These are phyloP conservation scores for Ceriops decandra DNA, from an alignment of 345 rosid genomes.

Conservation along the genomic window DNA sequence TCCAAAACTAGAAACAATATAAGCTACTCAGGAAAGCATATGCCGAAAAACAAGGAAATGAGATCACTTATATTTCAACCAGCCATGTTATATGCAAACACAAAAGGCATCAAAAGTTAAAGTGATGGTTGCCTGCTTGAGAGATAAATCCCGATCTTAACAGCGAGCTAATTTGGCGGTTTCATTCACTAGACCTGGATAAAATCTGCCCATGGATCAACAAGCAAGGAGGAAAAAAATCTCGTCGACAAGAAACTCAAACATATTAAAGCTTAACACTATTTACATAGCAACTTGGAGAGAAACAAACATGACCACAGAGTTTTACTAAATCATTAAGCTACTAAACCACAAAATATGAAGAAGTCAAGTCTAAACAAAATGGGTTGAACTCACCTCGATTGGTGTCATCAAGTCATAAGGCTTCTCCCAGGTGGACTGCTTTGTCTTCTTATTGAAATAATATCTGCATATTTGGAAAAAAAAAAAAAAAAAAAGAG, in stretches of 20 bases:
- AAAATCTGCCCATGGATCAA: slow-evolving; percentile 11
- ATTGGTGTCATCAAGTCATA: slow-evolving; percentile 78
- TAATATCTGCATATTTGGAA: slow-evolving; percentile 53
- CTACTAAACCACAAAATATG: background rate
- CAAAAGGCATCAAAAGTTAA: background rate
- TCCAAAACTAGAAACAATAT: too few species aligned
- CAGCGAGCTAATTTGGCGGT: slow-evolving; percentile 7
- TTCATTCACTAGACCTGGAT: slow-evolving; percentile 11
- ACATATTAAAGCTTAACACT: background rate
- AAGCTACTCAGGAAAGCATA: too few species aligned
- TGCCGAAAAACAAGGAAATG: too few species aligned
- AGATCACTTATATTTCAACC: too few species aligned
- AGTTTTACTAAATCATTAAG: background rate
- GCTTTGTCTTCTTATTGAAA: slow-evolving; percentile 73
- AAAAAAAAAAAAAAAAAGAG: slow-evolving; percentile 5
- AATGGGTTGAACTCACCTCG: slow-evolving; percentile 60
- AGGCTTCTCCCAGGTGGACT: slow-evolving; percentile 95
- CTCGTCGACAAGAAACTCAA: slow-evolving; percentile 6
- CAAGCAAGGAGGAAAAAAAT: slow-evolving; percentile 7
- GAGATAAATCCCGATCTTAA: slow-evolving; percentile 6
- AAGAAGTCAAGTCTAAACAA: slow-evolving; percentile 10
- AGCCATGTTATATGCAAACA: background rate
- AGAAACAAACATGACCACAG: background rate
- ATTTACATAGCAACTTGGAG: background rate
- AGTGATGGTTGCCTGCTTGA: slow-evolving; percentile 9